phyloP scores from a whole-genome alignment of 441 rosid species.

The Omphalea diandra region DNA sequence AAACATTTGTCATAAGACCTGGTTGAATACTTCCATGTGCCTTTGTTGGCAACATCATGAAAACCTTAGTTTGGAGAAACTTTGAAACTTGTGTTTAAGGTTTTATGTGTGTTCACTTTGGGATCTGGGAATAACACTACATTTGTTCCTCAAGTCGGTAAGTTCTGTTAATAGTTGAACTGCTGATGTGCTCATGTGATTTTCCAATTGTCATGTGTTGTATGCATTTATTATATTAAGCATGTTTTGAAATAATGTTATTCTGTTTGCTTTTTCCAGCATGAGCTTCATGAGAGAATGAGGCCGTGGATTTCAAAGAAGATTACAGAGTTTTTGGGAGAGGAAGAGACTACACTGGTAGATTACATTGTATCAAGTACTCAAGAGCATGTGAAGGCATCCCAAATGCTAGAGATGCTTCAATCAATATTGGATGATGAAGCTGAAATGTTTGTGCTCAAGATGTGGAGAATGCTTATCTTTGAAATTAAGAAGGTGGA shows the following conservation, averaged over 20 bases:
- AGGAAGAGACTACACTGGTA: constrained; percentile 85
- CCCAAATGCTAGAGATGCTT: constrained; percentile 89
- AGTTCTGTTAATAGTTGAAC: not conserved
- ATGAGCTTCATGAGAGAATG: constrained; percentile 89
- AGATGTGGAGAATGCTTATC: constrained; percentile 99
- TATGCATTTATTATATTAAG: not conserved
- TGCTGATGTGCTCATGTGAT: not conserved
- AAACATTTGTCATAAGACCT: not conserved
- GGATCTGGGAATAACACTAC: not conserved
- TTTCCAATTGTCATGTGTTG: not conserved
- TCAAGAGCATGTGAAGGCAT: constrained; percentile 81
- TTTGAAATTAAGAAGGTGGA: constrained; percentile 94
- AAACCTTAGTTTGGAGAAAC: not conserved
- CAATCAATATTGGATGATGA: constrained; percentile 92
- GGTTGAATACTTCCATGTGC: not conserved
- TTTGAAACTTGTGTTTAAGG: not conserved
- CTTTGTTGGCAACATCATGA: not conserved
- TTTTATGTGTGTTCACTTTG: not conserved
- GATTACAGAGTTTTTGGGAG: constrained; percentile 93
- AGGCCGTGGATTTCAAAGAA: constrained; percentile 99
- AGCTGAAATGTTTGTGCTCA: constrained; percentile 99
- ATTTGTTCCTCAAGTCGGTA: not conserved
- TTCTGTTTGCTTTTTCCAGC: constrained; percentile 44
- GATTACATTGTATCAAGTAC: constrained; percentile 88
- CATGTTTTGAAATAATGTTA: constrained; percentile 1